Conservation (phyloP, 371 early-diverging fungal species). For the Mortierella sp. region DNA sequence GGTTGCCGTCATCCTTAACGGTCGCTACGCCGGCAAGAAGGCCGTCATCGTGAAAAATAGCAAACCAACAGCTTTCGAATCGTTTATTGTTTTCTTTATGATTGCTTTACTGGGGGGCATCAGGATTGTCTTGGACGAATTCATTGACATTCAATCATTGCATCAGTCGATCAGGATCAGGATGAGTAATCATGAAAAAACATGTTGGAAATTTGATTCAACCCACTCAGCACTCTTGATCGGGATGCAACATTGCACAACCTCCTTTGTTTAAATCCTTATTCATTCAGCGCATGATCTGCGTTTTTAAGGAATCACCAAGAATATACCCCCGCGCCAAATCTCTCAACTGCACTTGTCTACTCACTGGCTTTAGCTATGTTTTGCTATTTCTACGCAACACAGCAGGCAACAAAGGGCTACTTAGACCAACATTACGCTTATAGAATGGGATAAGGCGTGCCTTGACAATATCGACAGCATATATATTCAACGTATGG, state of each 20-base stretch:
- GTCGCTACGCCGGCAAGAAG: constrained; percentile 99
- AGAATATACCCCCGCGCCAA: too few species aligned
- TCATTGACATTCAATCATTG: neutral
- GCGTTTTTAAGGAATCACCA: neutral
- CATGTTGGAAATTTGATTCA: constrained; percentile 30
- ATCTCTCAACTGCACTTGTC: too few species aligned
- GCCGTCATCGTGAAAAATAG: constrained; percentile 97
- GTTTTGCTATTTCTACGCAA: too few species aligned
- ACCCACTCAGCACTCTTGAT: neutral
- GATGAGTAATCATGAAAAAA: neutral
- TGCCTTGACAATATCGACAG: too few species aligned
- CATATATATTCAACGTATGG: too few species aligned
- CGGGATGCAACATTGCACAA: neutral
- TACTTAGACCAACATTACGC: neutral
- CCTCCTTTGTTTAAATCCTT: neutral
- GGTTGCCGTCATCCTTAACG: constrained; percentile 97
- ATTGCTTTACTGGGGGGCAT: neutral
- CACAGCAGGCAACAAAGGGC: too few species aligned
- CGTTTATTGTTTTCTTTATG: neutral
- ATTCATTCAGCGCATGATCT: neutral
- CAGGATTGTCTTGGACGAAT: neutral
- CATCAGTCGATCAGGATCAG: constrained; percentile 16
- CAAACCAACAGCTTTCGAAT: constrained; percentile 52
- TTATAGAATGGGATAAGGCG: neutral
- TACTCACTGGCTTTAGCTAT: too few species aligned